Percentiles rank a stretch among this genome's conserved stretches.
phyloP scores from a whole-genome alignment of 139 green algal species.

The Chlamydomonas applanata region DNA sequence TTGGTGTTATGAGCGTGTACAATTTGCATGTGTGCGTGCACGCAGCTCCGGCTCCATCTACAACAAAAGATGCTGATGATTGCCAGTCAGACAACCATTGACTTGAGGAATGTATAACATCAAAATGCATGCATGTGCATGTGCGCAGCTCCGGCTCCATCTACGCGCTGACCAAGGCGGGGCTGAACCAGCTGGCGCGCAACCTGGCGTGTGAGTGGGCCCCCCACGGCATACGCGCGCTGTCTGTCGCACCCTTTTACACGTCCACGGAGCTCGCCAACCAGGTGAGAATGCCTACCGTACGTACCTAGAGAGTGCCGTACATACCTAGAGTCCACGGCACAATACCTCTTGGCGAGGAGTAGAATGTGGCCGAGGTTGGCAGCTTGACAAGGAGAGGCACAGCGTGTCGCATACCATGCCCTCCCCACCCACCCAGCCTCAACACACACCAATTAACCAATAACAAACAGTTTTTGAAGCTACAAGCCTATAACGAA shows the following conservation, averaged over 20 bases:
- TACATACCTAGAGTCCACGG: background rate
- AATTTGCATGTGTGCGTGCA: too few species aligned
- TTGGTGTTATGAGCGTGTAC: too few species aligned
- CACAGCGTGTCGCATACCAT: background rate
- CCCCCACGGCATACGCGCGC: conserved; percentile 70
- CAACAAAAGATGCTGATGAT: too few species aligned
- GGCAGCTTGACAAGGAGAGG: background rate
- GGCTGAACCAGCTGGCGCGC: conserved; percentile 86
- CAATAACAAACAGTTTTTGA: too few species aligned
- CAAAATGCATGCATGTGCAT: too few species aligned
- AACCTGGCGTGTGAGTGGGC: conserved; percentile 88
- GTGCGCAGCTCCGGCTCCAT: conserved; percentile 59
- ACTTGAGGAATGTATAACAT: too few species aligned
- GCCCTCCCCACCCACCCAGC: background rate
- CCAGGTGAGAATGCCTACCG: conserved; percentile 32
- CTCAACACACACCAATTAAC: too few species aligned
- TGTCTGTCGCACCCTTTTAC: conserved; percentile 91
- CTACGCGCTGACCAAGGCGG: conserved; percentile 90
- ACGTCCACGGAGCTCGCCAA: conserved; percentile 71
- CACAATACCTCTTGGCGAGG: background rate
- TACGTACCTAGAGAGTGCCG: too few species aligned
- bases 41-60: too few species aligned
- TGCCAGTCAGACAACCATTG: too few species aligned
- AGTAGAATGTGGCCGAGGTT: background rate
- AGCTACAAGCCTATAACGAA: too few species aligned